Base-by-base conservation (phyloP, 1,284 basidiomycete species). In the Melampsora larici-populina region DNA sequence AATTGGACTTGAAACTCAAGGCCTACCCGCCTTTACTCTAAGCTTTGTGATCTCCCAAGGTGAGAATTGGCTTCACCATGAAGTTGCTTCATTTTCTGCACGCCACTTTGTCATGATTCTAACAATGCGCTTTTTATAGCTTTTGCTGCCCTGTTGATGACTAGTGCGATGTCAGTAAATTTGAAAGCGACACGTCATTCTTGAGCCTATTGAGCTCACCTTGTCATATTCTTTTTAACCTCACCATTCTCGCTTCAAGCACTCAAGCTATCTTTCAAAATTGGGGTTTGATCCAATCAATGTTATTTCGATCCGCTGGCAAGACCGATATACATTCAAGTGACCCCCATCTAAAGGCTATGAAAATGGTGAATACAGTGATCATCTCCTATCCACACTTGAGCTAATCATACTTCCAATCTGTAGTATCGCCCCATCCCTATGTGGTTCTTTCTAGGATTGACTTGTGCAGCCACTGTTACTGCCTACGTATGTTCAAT, bases 71-170 rank as follows among this genome's bases (percentile, higher is more conserved):
- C 43, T n/a, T 64, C 15, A 26, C n/a, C 21, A 13, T 36, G 6
- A 40, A 18, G 66, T 33, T 40, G 29, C n/a, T 26, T 36, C 55
- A 11, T 29, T 2, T 55, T 46, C 48, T 15, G 17, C 40, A 5
- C 33, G 43, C 8, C 24, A n/a, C 15, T 66, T 46, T 48, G 65
- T 67, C 69, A 29, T 4, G 26, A 58, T 43, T 43, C 18, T 64
- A 17, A 13, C 18, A 24, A 29, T 15, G 6, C 18, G 55, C 26
- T 58, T 68, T 26, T 43, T 43, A 26, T 40, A 78, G 76, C 76
- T 31, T 78, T 70, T 71, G 76, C 76, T 26, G 76, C 76, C 49
- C 11, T 78, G 11, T 66, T 78, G n/a, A 71, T 78, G 76, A 78
- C 76, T 7, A 78, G 76, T 63, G 76, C 76, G 26, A 49, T 78